Evolutionary conservation across 2,329 filamentous ascomycete species (phyloP).

Genomic region (Penicillium sp.): DNA sequence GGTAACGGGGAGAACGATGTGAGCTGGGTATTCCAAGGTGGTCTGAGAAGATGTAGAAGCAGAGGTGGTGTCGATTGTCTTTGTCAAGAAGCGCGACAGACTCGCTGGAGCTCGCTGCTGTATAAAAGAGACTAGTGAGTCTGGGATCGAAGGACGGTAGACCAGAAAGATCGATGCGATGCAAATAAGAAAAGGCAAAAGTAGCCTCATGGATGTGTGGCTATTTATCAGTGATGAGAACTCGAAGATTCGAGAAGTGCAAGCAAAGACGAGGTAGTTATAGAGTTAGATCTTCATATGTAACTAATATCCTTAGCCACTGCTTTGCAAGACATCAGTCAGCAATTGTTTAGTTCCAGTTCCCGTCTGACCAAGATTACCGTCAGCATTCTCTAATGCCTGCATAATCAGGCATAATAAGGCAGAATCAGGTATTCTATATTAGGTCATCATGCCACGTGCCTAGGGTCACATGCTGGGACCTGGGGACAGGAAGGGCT

Average conservation of each 20-base stretch:
- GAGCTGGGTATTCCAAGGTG: conserved; percentile 2
- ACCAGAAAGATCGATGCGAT: conserved; percentile 31
- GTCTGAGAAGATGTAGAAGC: conserved; percentile 4
- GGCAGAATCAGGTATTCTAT: too few relatives aligned
- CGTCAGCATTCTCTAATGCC: conserved; percentile 21
- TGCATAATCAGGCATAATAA: neutral
- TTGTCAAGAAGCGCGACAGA: conserved; percentile 16
- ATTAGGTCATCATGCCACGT: neutral
- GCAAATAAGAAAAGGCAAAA: conserved; percentile 37
- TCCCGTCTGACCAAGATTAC: conserved; percentile 21
- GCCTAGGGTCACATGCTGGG: neutral
- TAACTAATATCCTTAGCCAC: conserved; percentile 9
- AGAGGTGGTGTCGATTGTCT: conserved; percentile 7
- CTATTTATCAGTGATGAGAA: conserved; percentile 25
- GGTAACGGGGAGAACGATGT: conserved; percentile 30
- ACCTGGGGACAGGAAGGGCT: too few relatives aligned
- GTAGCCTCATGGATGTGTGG: conserved; percentile 31
- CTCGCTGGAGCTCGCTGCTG: conserved; percentile 15
- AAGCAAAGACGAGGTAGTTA: conserved; percentile 1
- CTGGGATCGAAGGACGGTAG: conserved; percentile 22
- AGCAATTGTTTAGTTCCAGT: conserved; percentile 12
- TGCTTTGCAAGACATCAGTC: conserved; percentile 27
- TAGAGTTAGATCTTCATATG: conserved; percentile 25
- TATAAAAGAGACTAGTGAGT: conserved; percentile 16
- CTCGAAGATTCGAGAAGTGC: conserved; percentile 24